Evolutionary conservation across 179 eudicot species (phyloP), one percentile per base, ranked within the genome.

Genomic region (Silene coronaria): DNA sequence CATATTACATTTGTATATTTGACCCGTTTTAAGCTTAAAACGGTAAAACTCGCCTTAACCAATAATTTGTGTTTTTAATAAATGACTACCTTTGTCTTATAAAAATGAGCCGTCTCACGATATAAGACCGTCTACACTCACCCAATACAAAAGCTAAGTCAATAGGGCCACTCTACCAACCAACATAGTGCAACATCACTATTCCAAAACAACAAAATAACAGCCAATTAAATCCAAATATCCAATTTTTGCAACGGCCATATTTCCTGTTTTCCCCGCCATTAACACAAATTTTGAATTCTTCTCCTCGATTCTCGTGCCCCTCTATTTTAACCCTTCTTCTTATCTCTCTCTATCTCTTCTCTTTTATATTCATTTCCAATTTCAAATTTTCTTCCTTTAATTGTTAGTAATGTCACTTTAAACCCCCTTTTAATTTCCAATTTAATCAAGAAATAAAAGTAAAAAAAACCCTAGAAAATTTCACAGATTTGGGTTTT

Each of bases 181-280:
- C n/a, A n/a, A n/a, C n/a, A n/a, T n/a, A n/a, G n/a, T n/a, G n/a
- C 38, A 34, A 5, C 0, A 21, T 22, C 3, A 17, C 5, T 1
- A 61, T 23, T 5, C 57, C 23, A 30, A 17, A 45, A 3, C 3
- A n/a, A 48, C 26, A 69, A 24, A 61, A 63, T 55, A 19, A 67
- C n/a, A 34, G 63, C 48, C 60, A 72, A 76, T 10, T 6, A 32
- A 64, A 27, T 11, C 17, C 30, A 24, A n/a, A 23, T 14, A 24
- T 48, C 73, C 36, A 55, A 61, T 38, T 61, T 19, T 23, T 27
- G 38, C 51, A 83, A 83, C 86, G 86, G 86, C 81, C 81, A 83
- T 58, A 58, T 80, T 83, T 71, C 71, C 75, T 38, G 46, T 16
- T 83, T 77, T 60, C 79, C 81, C 87, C 84, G 79, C 85, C 80